Base-by-base conservation (phyloP, 306 rosid genomes). In the Mimosa pudica region DNA sequence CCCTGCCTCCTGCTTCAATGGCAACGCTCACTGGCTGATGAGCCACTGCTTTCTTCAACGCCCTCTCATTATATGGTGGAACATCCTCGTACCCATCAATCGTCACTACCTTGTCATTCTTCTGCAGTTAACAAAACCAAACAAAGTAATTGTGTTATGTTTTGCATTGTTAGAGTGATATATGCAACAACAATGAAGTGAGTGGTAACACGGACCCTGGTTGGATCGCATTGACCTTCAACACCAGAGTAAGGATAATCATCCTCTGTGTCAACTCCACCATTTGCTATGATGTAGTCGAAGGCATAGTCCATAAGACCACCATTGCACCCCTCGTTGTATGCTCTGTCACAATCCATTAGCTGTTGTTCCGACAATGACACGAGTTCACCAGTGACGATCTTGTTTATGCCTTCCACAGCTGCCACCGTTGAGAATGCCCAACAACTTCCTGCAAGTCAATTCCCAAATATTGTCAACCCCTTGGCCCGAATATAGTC, bases 71-170 rank as follows among this genome's bases (percentile, higher is more conserved):
- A 2, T 73, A 58, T 4, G 88, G 11, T 2, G 94, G 97, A 87
- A 93, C 97, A 83, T 95, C 97, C 73, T 95, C 98, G 51, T 89
- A 95, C 61, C 89, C 92, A 75, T 91, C 97, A 24, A 92, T 93
- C 77, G 69, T 83, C 33, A 91, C 99, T 18, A 87, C 90, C 93
- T 90, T 95, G 4, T 88, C 68, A 76, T 86, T 89, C 79, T 75
- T 44, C 52, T 44, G 52, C 73, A 68, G 49, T 7, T 3, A 65
- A 9, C 8, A 10, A 16, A 64, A 35, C 7, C 45, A 64, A 35
- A 33, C 45, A 35, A 35, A 35, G 13, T 60, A 0, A 61, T 10
- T 11, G 9, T 8, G 3, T 57, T 10, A 10, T 61, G 66, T 14
- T 65, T 65, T 36, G 46, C 5, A 7, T 10, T 2, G 73, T 67